Conservation (phyloP, 2,329 filamentous ascomycete species). For the Nemania sp. region DNA sequence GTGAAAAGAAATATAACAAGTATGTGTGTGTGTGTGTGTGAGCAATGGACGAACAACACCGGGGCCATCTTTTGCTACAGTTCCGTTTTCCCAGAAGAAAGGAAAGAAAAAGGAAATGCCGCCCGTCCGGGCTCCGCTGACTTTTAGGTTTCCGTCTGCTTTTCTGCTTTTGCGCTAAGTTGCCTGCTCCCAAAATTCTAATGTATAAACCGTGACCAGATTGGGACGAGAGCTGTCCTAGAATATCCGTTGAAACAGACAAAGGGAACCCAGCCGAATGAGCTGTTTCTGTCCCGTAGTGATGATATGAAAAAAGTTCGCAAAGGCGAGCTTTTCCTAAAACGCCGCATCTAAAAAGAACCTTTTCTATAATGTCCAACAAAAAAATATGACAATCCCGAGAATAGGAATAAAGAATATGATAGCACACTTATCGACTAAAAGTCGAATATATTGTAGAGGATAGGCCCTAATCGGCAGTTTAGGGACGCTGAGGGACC, state of each 20-base stretch:
- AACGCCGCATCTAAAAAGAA: neutral
- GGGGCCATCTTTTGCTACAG: neutral
- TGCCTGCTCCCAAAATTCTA: constrained; percentile 20
- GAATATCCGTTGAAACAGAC: constrained; percentile 13
- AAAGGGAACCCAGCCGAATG: constrained; percentile 12
- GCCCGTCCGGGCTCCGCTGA: constrained; percentile 2
- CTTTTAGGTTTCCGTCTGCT: constrained; percentile 5
- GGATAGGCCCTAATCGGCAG: neutral
- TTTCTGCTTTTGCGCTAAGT: constrained; percentile 6
- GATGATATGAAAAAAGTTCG: constrained; percentile 9
- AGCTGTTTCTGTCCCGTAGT: constrained; percentile 5
- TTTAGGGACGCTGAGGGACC: constrained; percentile 33
- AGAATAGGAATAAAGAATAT: constrained; percentile 9
- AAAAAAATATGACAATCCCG: neutral
- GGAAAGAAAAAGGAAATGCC: constrained; percentile 8
- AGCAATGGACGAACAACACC: constrained; percentile 1
- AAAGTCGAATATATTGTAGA: neutral
- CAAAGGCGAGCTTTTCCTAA: neutral
- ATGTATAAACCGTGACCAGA: constrained; percentile 17
- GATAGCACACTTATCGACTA: neutral
- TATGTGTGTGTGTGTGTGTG: neutral
- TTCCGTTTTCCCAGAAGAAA: constrained; percentile 3
- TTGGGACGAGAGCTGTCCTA: constrained; percentile 1
- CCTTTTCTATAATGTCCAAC: neutral
- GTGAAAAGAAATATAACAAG: constrained; percentile 27